A percentile compares a stretch with the other conserved stretches of the same genome.
phyloP scores from a whole-genome alignment of 345 rosid species.

The Gynandropsis gynandra region DNA sequence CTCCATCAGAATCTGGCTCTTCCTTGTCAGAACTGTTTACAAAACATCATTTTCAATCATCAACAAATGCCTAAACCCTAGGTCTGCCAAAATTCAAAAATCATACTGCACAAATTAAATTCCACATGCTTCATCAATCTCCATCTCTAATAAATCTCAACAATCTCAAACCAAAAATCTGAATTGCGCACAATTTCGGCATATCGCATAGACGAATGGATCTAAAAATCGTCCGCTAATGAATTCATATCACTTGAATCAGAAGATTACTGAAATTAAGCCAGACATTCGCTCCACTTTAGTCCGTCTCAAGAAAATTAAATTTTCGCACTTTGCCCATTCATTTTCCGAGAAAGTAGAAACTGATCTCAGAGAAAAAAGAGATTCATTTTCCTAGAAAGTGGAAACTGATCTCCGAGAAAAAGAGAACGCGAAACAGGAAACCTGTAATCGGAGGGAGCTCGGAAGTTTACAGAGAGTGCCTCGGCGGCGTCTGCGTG shows the following conservation, averaged over 20 bases:
- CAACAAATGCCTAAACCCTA: slow-evolving; percentile 3
- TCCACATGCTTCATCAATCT: neutral
- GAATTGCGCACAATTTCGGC: no score
- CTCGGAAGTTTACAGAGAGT: slow-evolving; percentile 62
- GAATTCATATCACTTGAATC: neutral
- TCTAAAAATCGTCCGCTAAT: no score
- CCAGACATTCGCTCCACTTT: no score
- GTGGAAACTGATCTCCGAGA: neutral
- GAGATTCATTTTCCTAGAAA: neutral
- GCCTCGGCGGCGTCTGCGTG: slow-evolving; percentile 96
- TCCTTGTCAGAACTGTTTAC: slow-evolving; percentile 83
- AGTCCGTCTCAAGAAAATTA: neutral
- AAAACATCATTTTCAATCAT: slow-evolving; percentile 12
- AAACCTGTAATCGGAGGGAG: slow-evolving; percentile 77
- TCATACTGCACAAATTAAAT: slow-evolving; percentile 11
- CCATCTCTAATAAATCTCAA: neutral
- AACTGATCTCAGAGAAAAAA: no score
- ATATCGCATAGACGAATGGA: no score
- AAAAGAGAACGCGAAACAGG: neutral
- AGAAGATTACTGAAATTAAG: neutral
- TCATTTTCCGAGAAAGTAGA: neutral
- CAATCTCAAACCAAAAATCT: no score
- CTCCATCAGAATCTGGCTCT: slow-evolving; percentile 76
- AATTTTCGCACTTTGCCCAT: neutral
- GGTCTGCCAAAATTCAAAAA: neutral